Conservation (phyloP, 257 asterid species). For the Coffea canephora region DNA sequence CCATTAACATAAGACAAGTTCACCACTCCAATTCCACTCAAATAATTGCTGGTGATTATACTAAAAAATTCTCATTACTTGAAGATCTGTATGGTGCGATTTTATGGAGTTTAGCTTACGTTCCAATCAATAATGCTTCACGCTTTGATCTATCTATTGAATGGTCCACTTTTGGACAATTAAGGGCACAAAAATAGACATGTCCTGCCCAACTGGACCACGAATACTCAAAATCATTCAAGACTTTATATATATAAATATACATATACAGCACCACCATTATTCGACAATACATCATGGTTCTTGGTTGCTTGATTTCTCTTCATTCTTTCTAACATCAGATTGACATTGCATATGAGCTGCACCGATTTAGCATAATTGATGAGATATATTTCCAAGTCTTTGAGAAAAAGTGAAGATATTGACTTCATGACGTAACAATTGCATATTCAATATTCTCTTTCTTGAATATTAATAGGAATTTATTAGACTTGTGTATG, state of each 20-base stretch:
- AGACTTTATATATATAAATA: background rate
- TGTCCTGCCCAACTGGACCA: conserved; percentile 30
- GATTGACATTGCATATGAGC: conserved; percentile 3
- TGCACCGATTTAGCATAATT: background rate
- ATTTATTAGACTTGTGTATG: background rate
- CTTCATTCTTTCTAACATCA: conserved; percentile 6
- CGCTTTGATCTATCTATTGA: conserved; percentile 5
- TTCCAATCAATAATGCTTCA: conserved; percentile 13
- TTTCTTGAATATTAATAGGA: background rate
- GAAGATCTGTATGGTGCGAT: background rate
- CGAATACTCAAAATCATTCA: conserved; percentile 14
- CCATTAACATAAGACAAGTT: background rate
- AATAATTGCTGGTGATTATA: background rate
- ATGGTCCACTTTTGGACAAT: conserved; percentile 35
- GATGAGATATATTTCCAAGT: background rate
- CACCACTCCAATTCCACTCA: background rate
- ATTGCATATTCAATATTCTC: background rate
- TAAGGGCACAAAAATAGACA: conserved; percentile 20
- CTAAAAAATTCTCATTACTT: background rate
- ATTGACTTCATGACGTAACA: background rate
- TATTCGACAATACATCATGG: background rate
- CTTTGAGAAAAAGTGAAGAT: background rate
- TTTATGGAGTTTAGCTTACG: conserved; percentile 13
- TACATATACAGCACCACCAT: background rate
- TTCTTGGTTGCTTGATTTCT: background rate